Percentiles rank a stretch among this genome's conserved stretches.
phyloP scores from a whole-genome alignment of 1,284 basidiomycete genomes.

The Cystobasidiaceae sp. region DNA sequence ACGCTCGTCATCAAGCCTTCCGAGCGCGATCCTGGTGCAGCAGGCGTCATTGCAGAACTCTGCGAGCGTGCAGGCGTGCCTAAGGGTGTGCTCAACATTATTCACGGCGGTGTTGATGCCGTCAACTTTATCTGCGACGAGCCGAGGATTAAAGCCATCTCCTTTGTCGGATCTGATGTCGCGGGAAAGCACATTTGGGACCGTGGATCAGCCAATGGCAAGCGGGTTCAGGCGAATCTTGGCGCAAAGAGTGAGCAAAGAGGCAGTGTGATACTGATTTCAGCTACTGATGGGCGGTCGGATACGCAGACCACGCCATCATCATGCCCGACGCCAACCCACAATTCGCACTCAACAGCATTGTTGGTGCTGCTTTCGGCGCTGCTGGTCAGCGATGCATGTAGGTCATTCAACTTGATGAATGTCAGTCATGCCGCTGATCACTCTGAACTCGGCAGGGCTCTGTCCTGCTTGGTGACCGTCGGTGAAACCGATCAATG shows the following conservation, averaged over 20 bases:
- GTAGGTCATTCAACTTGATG: conserved; percentile 40
- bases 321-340: conserved; percentile 96
- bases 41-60: conserved; percentile 95
- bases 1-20: conserved; percentile 92
- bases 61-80: conserved; percentile 64
- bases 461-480: conserved; percentile 58
- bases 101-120: conserved; percentile 81
- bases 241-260: conserved; percentile 83
- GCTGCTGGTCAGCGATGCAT: conserved; percentile 97
- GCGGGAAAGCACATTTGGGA: conserved; percentile 94
- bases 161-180: conserved; percentile 92
- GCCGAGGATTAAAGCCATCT: conserved; percentile 84
- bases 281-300: no score
- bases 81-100: conserved; percentile 50
- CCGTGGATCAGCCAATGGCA: conserved; percentile 67
- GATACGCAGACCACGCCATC: conserved; percentile 77
- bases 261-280: no score
- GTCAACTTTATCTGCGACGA: conserved; percentile 94
- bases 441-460: no score
- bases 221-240: conserved; percentile 90
- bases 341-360: conserved; percentile 86
- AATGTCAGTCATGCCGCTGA: no score
- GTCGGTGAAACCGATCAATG: conserved; percentile 77
- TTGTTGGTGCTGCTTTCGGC: conserved; percentile 92
- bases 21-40: conserved; percentile 91